Percentiles rank a stretch among this genome's conserved stretches.
phyloP scores from a whole-genome alignment of 129 eudicot species.

The Flaveria trinervia region DNA sequence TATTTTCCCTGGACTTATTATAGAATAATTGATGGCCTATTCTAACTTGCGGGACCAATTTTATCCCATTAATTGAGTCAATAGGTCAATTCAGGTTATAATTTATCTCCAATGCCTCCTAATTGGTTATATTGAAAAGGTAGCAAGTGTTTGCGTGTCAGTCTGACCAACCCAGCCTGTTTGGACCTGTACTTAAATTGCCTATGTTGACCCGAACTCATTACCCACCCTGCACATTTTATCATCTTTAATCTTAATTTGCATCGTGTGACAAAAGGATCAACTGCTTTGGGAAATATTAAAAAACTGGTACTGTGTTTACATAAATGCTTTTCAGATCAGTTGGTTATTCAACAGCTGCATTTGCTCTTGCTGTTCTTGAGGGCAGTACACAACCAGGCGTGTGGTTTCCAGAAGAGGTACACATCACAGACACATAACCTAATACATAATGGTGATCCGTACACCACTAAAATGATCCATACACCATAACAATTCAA shows the following conservation, averaged over 20 bases:
- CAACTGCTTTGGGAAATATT: neutral
- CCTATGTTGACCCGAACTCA: neutral
- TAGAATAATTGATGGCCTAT: neutral
- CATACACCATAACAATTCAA: neutral
- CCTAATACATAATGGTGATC: neutral
- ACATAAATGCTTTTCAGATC: conserved; percentile 55
- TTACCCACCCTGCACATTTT: neutral
- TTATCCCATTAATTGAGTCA: neutral
- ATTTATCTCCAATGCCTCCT: neutral
- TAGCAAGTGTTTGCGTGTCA: neutral
- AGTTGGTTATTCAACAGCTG: conserved; percentile 80
- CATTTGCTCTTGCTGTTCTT: conserved; percentile 86
- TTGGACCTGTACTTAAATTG: neutral
- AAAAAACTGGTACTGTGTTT: neutral
- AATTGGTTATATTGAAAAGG: neutral
- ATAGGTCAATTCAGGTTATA: neutral
- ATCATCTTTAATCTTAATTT: neutral
- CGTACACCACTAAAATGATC: neutral
- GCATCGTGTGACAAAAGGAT: neutral
- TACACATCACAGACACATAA: conserved; percentile 33
- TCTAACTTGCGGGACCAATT: neutral
- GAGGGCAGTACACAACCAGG: conserved; percentile 97
- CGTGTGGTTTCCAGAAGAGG: conserved; percentile 99
- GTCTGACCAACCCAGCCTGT: neutral
- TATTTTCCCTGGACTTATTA: neutral